Evolutionary conservation across 2,329 filamentous ascomycete species (phyloP).

Genomic region (Polytolypa hystricis): DNA sequence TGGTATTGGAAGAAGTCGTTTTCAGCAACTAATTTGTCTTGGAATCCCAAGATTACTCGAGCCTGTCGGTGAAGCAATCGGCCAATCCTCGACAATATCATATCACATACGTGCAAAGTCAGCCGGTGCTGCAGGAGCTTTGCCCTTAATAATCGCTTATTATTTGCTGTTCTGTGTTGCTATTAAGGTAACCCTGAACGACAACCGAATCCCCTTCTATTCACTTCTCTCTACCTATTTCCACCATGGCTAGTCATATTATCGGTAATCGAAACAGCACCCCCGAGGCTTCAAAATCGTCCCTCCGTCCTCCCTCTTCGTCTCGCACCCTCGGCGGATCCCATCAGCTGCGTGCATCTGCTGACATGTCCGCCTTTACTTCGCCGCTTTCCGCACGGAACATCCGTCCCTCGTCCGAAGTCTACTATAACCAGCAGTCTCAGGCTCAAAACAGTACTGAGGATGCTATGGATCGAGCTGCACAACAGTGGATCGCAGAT

Average conservation of each 20-base stretch:
- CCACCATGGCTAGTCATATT: conserved; percentile 50
- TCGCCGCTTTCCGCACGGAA: conserved; percentile 60
- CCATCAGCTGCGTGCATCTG: conserved; percentile 84
- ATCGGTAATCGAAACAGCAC: conserved; percentile 92
- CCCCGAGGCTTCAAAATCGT: conserved; percentile 74
- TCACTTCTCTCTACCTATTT: conserved; percentile 1
- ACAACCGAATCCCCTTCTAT: background rate
- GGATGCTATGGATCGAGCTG: conserved; percentile 83
- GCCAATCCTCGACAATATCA: conserved; percentile 3
- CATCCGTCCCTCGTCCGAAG: conserved; percentile 89
- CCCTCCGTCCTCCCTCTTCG: conserved; percentile 73
- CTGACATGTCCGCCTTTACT: conserved; percentile 82
- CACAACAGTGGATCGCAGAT: conserved; percentile 97
- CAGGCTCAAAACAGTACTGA: conserved; percentile 59
- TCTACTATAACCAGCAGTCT: conserved; percentile 69
- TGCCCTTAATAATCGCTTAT: conserved; percentile 17
- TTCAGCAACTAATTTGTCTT: too few species aligned
- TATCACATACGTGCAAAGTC: conserved; percentile 35
- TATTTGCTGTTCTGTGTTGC: conserved; percentile 1
- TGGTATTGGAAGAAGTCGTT: too few species aligned
- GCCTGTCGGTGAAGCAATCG: conserved; percentile 12
- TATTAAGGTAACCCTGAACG: too few species aligned
- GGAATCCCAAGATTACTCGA: too few species aligned
- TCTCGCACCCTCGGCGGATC: conserved; percentile 66
- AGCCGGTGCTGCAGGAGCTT: conserved; percentile 72